A percentile compares a stretch with the other conserved stretches of the same genome.
Conservation (phyloP, 352 stramenopile species). For the Phytophthora pistaciae region DNA sequence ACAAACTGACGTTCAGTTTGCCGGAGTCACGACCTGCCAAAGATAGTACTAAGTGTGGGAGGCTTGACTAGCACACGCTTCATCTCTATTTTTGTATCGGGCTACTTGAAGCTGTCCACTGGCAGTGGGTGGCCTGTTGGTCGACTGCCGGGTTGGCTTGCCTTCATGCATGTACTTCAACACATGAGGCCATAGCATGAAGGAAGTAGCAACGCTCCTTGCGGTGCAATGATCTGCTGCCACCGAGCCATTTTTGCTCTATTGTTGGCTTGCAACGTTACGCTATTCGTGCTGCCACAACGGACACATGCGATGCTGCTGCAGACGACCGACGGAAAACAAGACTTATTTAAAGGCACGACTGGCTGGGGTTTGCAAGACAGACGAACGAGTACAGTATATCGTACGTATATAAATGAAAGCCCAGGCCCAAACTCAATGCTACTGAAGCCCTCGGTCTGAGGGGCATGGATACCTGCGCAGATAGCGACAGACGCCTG, state of each 20-base stretch:
- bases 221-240: not conserved
- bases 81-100: constrained; percentile 29
- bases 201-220: not conserved
- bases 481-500: not conserved
- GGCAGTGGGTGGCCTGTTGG: no score
- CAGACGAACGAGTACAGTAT: constrained; percentile 10
- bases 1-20: constrained; percentile 34
- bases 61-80: constrained; percentile 6
- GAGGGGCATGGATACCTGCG: constrained; percentile 26
- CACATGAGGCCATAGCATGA: not conserved
- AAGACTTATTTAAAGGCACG: constrained; percentile 2
- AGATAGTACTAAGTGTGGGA: constrained; percentile 16
- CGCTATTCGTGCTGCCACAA: not conserved
- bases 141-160: no score
- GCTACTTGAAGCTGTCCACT: constrained; percentile 16
- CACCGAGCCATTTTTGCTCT: not conserved
- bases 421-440: constrained; percentile 17
- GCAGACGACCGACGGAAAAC: constrained; percentile 5
- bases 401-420: constrained; percentile 29
- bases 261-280: not conserved
- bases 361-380: constrained; percentile 3
- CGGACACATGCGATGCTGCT: not conserved
- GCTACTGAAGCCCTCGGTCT: constrained; percentile 5
- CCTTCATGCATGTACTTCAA: not conserved
- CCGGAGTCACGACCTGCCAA: constrained; percentile 24